phyloP scores from a whole-genome alignment of 2,329 filamentous ascomycete genomes.

The Aspergillus sp. region DNA sequence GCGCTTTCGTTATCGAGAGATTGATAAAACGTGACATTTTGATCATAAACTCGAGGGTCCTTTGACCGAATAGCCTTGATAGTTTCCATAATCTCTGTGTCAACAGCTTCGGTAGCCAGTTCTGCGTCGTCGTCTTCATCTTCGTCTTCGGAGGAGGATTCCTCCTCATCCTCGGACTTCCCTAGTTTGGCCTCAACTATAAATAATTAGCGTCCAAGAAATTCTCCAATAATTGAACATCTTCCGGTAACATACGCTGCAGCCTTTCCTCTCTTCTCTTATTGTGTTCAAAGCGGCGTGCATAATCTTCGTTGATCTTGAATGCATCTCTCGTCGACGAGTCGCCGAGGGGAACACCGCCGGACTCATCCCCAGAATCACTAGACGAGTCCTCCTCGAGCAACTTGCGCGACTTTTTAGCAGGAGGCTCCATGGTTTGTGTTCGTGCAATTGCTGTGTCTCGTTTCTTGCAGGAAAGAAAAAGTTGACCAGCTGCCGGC shows the following conservation, averaged over 20 bases:
- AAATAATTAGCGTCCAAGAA: slow-evolving; percentile 1
- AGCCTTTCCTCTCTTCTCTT: slow-evolving; percentile 91
- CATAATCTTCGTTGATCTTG: slow-evolving; percentile 89
- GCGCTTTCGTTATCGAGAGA: slow-evolving; percentile 57
- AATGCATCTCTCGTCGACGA: slow-evolving; percentile 49
- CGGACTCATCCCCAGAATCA: slow-evolving; percentile 40
- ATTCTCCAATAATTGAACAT: background rate
- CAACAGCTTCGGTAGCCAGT: slow-evolving; percentile 79
- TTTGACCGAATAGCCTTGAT: slow-evolving; percentile 85
- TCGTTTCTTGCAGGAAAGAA: slow-evolving; percentile 10
- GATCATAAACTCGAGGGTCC: slow-evolving; percentile 88
- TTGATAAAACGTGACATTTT: slow-evolving; percentile 73
- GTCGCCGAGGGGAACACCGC: slow-evolving; percentile 37
- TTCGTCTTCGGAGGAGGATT: slow-evolving; percentile 69
- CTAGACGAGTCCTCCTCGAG: slow-evolving; percentile 43
- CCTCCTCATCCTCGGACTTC: slow-evolving; percentile 58
- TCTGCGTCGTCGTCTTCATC: slow-evolving; percentile 89
- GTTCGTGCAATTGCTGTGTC: background rate
- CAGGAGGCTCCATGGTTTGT: slow-evolving; percentile 40
- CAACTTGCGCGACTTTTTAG: slow-evolving; percentile 42
- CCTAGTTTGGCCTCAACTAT: slow-evolving; percentile 87
- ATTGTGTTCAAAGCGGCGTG: slow-evolving; percentile 89
- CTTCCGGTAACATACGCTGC: slow-evolving; percentile 32
- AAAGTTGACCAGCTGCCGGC: slow-evolving; percentile 22
- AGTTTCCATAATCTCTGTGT: slow-evolving; percentile 83